These are phyloP conservation scores for Arabidopsis arenosa DNA, from an alignment of 345 rosid species.

Conservation along the genomic window DNA sequence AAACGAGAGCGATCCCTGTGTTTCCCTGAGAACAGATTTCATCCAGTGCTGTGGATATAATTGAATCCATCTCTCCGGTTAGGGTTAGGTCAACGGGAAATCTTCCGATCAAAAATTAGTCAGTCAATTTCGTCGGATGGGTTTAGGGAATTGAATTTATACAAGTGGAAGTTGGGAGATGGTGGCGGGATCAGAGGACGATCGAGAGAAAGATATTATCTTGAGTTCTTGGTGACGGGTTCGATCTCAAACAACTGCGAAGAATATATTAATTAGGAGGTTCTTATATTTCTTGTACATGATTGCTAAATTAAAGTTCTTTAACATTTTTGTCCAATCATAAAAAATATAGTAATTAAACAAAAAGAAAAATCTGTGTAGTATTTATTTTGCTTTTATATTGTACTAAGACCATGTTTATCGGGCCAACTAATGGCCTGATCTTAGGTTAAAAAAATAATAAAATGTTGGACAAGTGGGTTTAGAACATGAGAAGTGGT, in stretches of 20 bases:
- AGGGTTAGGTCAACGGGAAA: constrained; percentile 26
- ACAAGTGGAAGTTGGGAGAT: constrained; percentile 5
- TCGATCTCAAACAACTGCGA: constrained; percentile 30
- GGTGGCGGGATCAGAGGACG: constrained; percentile 31
- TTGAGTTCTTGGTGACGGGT: constrained; percentile 40
- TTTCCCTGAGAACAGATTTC: constrained; percentile 66
- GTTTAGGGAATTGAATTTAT: background rate
- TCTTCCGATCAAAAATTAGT: background rate
- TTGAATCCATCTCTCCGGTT: constrained; percentile 54
- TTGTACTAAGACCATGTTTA: no score
- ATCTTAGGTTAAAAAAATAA: no score
- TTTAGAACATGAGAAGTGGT: no score
- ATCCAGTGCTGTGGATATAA: constrained; percentile 62
- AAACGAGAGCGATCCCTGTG: constrained; percentile 51
- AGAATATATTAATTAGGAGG: background rate
- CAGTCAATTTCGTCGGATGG: constrained; percentile 9
- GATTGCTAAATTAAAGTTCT: no score
- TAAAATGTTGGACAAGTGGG: no score
- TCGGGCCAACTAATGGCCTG: no score
- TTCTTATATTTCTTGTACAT: no score
- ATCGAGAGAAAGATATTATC: background rate
- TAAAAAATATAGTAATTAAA: no score
- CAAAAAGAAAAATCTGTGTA: no score
- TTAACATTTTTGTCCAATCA: no score
- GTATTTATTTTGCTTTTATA: no score